phyloP scores from a whole-genome alignment of 1,284 basidiomycete species.

The Ustilago curta region DNA sequence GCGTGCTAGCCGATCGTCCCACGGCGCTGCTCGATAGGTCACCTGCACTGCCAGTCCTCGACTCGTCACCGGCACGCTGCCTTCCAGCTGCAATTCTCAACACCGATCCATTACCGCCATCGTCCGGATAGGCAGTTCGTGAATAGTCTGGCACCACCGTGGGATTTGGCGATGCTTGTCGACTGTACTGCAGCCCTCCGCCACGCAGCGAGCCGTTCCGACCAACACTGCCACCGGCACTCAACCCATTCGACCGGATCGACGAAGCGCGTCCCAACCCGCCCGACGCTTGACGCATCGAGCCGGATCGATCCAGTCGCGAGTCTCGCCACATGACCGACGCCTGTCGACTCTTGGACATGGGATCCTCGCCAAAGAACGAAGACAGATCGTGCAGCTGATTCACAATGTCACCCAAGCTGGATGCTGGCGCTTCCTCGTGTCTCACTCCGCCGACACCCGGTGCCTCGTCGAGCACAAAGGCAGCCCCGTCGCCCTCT shows the following conservation, averaged over 20 bases:
- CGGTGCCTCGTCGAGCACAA: conserved; percentile 39
- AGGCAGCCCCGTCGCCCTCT: conserved; percentile 30
- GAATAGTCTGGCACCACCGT: conserved; percentile 32
- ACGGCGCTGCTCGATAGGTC: conserved; percentile 9
- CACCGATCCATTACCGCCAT: background rate
- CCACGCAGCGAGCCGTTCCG: conserved; percentile 20
- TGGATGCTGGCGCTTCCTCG: conserved; percentile 26
- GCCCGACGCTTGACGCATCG: conserved; percentile 31
- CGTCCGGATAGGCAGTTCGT: conserved; percentile 2
- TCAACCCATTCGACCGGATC: conserved; percentile 23
- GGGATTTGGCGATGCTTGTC: conserved; percentile 46
- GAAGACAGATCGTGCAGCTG: conserved; percentile 66
- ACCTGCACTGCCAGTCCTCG: background rate
- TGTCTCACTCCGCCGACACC: conserved; percentile 23
- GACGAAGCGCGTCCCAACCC: conserved; percentile 27
- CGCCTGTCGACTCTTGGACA: conserved; percentile 39
- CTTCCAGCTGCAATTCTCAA: background rate
- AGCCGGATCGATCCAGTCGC: conserved; percentile 36
- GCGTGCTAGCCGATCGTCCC: conserved; percentile 24
- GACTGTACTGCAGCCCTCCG: conserved; percentile 7
- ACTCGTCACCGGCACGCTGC: conserved; percentile 1
- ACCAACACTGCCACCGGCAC: conserved; percentile 12
- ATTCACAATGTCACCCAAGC: conserved; percentile 61
- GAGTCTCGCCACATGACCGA: conserved; percentile 54
- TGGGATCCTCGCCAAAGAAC: conserved; percentile 65